Evolutionary conservation across 306 rosid genomes (phyloP).

Genomic region (Inga leiocalycina): DNA sequence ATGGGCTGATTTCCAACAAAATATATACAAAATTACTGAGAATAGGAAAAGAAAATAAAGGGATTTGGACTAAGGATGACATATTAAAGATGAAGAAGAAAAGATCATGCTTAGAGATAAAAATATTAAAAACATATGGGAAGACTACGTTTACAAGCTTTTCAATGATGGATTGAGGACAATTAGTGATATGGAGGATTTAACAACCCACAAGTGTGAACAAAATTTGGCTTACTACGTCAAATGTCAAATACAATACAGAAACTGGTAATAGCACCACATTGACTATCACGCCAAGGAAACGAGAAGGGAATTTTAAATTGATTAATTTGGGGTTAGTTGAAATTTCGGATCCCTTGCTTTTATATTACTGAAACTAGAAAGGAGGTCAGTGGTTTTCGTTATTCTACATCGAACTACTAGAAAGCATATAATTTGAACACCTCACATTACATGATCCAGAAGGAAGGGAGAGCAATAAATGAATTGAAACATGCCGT

Average conservation of each 20-base stretch:
- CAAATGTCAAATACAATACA: background rate
- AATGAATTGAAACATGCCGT: constrained; percentile 16
- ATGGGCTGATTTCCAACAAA: too few relatives aligned
- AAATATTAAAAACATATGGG: background rate
- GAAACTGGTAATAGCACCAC: background rate
- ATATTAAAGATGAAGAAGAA: too few relatives aligned
- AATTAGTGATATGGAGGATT: background rate
- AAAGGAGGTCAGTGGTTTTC: background rate
- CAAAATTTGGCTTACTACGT: background rate
- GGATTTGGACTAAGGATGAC: too few relatives aligned
- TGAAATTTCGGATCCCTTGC: background rate
- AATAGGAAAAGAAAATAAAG: too few relatives aligned
- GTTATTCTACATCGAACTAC: background rate
- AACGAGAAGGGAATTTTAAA: background rate
- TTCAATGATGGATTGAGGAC: background rate
- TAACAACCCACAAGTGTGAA: background rate
- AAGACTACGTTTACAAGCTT: background rate
- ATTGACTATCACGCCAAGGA: background rate
- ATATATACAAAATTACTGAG: too few relatives aligned
- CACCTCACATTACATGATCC: background rate
- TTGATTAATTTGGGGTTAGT: background rate
- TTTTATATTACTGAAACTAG: background rate
- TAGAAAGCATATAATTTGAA: constrained; percentile 13
- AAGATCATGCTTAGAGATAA: too few relatives aligned
- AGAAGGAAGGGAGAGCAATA: constrained; percentile 10